Conservation (phyloP, 768 basidiomycete genomes). For the Albatrellus ellisii region DNA sequence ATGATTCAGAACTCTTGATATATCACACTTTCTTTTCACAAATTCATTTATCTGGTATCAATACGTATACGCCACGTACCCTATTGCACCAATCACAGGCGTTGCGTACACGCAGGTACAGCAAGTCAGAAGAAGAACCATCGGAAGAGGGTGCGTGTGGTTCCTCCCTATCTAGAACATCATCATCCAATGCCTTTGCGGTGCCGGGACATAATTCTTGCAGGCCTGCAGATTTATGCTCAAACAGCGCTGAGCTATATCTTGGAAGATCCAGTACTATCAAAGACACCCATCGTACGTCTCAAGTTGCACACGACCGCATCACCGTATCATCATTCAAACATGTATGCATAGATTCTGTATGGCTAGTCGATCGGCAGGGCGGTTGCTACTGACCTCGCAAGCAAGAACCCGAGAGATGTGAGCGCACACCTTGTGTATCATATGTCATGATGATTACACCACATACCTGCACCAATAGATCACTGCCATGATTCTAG, state of each 20-base stretch:
- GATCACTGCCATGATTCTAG: slow-evolving; percentile 75
- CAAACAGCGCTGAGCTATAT: slow-evolving; percentile 78
- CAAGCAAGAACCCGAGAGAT: slow-evolving; percentile 61
- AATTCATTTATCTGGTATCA: too few species aligned
- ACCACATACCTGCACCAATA: slow-evolving; percentile 18
- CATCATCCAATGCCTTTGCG: background rate
- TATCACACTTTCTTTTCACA: too few species aligned
- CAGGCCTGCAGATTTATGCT: slow-evolving; percentile 77
- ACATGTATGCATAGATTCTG: slow-evolving; percentile 40
- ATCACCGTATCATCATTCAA: slow-evolving; percentile 1
- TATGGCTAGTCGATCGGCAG: slow-evolving; percentile 88
- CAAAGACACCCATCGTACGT: slow-evolving; percentile 50
- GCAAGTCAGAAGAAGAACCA: too few species aligned
- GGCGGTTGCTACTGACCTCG: slow-evolving; percentile 83
- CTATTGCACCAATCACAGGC: too few species aligned
- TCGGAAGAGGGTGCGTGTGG: slow-evolving; percentile 45
- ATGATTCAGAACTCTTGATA: too few species aligned
- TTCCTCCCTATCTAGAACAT: too few species aligned
- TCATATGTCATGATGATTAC: background rate
- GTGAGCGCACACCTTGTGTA: slow-evolving; percentile 33
- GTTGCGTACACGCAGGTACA: too few species aligned
- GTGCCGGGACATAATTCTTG: too few species aligned
- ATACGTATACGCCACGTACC: too few species aligned
- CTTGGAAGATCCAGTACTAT: slow-evolving; percentile 44
- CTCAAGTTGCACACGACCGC: background rate